Conservation (phyloP, 148 eudicot species). For the Euryodendron excelsum region DNA sequence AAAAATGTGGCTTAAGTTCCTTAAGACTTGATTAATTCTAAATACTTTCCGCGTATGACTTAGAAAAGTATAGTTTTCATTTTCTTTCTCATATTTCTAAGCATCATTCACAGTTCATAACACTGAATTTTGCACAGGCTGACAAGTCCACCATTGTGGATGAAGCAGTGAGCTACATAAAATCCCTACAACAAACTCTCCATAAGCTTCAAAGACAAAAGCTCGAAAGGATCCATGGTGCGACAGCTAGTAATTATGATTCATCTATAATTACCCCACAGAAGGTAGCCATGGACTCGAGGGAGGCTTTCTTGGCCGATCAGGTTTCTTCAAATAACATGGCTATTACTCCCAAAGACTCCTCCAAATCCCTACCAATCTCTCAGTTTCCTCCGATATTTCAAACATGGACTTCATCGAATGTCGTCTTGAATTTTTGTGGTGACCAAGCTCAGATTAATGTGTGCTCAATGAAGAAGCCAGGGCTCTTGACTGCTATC, state of each 20-base stretch:
- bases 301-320: conserved; percentile 66
- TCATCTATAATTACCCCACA: conserved; percentile 12
- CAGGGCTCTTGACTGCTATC: conserved; percentile 41
- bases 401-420: conserved; percentile 58
- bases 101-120: too few species aligned
- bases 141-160: conserved; percentile 81
- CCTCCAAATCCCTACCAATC: conserved; percentile 1
- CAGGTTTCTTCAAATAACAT: conserved; percentile 42
- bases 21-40: too few species aligned
- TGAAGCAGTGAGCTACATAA: conserved; percentile 64
- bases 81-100: too few species aligned
- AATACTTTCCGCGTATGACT: too few species aligned
- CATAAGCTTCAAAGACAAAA: conserved; percentile 56
- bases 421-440: conserved; percentile 57
- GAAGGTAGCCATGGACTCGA: conserved; percentile 18
- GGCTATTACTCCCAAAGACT: not conserved
- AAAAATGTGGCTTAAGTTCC: too few species aligned
- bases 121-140: conserved; percentile 30
- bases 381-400: conserved; percentile 35
- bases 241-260: too few species aligned
- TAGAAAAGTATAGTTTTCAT: too few species aligned
- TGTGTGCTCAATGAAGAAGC: conserved; percentile 44
- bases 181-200: conserved; percentile 42
- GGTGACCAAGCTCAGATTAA: conserved; percentile 60
- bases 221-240: conserved; percentile 43